phyloP scores from a whole-genome alignment of 2,329 filamentous ascomycete species.

The Colletotrichum agaves region DNA sequence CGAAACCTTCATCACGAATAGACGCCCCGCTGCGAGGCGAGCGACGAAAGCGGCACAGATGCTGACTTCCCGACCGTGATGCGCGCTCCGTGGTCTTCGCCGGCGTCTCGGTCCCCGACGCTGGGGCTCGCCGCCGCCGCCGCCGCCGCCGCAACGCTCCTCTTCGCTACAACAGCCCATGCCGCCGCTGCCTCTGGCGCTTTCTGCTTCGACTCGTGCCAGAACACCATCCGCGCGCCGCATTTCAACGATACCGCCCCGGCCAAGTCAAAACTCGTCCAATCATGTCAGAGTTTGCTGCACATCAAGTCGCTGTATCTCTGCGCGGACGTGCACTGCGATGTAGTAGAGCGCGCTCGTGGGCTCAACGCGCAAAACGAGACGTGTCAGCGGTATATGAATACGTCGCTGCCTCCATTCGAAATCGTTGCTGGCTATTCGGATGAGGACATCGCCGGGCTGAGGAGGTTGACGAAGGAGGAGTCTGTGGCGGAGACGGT shows the following conservation, averaged over 20 bases:
- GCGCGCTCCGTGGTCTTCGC: constrained; percentile 19
- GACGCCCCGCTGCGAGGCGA: background rate
- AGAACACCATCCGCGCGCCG: constrained; percentile 42
- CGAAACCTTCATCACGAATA: background rate
- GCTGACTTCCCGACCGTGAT: constrained; percentile 29
- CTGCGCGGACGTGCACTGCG: constrained; percentile 51
- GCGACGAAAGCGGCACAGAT: constrained; percentile 3
- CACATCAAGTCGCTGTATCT: constrained; percentile 49
- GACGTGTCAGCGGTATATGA: constrained; percentile 46
- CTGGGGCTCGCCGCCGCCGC: background rate
- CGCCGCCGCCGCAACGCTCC: constrained; percentile 9
- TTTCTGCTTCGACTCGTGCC: constrained; percentile 48
- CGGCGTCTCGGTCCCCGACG: background rate
- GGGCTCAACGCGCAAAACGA: constrained; percentile 45
- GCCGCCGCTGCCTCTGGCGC: constrained; percentile 19
- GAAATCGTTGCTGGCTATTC: constrained; percentile 49
- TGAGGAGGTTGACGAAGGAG: constrained; percentile 45
- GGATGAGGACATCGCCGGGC: constrained; percentile 44
- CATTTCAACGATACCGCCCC: constrained; percentile 46
- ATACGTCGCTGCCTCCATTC: constrained; percentile 47
- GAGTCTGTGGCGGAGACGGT: constrained; percentile 39
- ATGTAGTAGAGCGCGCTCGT: constrained; percentile 38
- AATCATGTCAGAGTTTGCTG: constrained; percentile 45
- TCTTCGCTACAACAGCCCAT: constrained; percentile 22
- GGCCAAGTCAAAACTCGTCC: constrained; percentile 37